These are phyloP conservation scores for Cladophialophora chaetospira DNA, from an alignment of 2,329 filamentous ascomycete species.

Conservation along the genomic window DNA sequence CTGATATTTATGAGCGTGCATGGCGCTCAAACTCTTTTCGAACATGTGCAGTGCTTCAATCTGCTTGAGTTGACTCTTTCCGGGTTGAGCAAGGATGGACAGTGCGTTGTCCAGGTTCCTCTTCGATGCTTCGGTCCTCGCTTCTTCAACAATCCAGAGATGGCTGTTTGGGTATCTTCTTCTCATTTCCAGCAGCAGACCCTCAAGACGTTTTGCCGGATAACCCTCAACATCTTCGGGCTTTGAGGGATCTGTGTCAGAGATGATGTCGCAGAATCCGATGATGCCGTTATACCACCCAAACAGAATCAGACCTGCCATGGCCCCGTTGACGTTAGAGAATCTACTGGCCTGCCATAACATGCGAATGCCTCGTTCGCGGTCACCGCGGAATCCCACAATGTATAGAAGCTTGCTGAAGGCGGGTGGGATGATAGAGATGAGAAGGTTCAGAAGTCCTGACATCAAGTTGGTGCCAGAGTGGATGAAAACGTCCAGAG, in stretches of 20 bases:
- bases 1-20: slow-evolving; percentile 77
- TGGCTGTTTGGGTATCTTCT: slow-evolving; percentile 75
- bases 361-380: slow-evolving; percentile 77
- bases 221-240: slow-evolving; percentile 68
- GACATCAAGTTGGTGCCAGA: slow-evolving; percentile 88
- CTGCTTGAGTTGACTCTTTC: slow-evolving; percentile 77
- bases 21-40: slow-evolving; percentile 74
- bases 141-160: slow-evolving; percentile 87
- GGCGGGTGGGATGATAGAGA: slow-evolving; percentile 90
- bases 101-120: slow-evolving; percentile 69
- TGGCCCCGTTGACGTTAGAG: slow-evolving; percentile 86
- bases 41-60: slow-evolving; percentile 83
- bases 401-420: slow-evolving; percentile 85
- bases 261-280: slow-evolving; percentile 84
- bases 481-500: slow-evolving; percentile 84
- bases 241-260: slow-evolving; percentile 50
- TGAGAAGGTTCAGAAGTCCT: slow-evolving; percentile 78
- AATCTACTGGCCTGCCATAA: slow-evolving; percentile 89
- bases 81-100: slow-evolving; percentile 59
- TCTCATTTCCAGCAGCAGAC: slow-evolving; percentile 73
- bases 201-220: slow-evolving; percentile 67
- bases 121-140: slow-evolving; percentile 70
- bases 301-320: slow-evolving; percentile 74
- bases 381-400: slow-evolving; percentile 88
- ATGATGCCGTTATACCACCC: slow-evolving; percentile 87